A percentile compares a stretch with the other conserved stretches of the same genome.
phyloP scores from a whole-genome alignment of 805 yeast species.

The Sugiyamaella floridensis region DNA sequence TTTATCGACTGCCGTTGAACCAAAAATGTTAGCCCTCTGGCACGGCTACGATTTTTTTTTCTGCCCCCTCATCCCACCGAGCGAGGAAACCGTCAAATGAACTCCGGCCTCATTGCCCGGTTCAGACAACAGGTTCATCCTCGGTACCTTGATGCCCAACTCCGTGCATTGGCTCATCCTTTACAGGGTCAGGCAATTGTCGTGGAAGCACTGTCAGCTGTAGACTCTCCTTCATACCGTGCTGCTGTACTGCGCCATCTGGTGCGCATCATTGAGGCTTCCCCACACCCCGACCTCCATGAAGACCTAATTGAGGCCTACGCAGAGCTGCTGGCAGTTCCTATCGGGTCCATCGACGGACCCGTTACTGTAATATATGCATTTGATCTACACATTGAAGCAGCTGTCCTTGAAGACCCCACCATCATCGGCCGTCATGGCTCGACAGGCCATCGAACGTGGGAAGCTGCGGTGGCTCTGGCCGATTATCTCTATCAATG shows the following conservation, averaged over 20 bases:
- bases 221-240: constrained; percentile 9
- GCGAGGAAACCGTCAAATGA: background rate
- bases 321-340: constrained; percentile 1
- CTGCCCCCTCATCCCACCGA: no score
- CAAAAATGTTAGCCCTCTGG: background rate
- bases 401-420: constrained; percentile 8
- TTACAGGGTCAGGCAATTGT: background rate
- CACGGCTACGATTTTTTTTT: background rate
- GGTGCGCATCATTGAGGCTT: constrained; percentile 9
- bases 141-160: constrained; percentile 3
- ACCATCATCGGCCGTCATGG: constrained; percentile 38
- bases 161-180: constrained; percentile 7
- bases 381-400: background rate
- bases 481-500: constrained; percentile 41
- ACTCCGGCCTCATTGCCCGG: background rate
- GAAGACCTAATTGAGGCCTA: constrained; percentile 10
- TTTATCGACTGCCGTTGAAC: no score
- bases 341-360: background rate
- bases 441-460: constrained; percentile 83
- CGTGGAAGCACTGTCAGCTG: constrained; percentile 4
- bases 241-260: constrained; percentile 10
- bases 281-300: constrained; percentile 1
- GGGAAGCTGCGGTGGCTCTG: constrained; percentile 84
- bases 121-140: constrained; percentile 20
- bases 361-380: background rate